Evolutionary conservation across 139 green algal species (phyloP).

Genomic region (Asterochloris erici): DNA sequence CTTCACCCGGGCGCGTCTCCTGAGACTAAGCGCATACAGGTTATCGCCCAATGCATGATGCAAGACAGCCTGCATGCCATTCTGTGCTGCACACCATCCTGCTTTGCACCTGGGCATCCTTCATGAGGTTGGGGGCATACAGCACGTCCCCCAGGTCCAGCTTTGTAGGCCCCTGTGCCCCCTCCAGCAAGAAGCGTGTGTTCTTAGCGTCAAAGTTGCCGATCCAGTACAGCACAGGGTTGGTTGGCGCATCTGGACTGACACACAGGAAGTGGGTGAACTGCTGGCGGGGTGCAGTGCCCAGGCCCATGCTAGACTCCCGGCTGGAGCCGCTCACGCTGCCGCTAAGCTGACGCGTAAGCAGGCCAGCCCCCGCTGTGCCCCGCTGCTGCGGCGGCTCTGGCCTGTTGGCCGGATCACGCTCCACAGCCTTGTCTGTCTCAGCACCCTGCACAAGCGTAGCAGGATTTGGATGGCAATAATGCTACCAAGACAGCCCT

Average conservation of each 20-base stretch:
- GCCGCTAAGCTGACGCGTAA: constrained; percentile 5
- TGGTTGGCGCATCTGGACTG: constrained; percentile 47
- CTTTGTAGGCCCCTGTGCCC: constrained; percentile 40
- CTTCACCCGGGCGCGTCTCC: too few species aligned
- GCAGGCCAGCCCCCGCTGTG: constrained; percentile 1
- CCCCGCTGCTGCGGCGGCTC: too few species aligned
- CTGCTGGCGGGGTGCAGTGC: neutral
- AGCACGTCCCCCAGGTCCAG: constrained; percentile 62
- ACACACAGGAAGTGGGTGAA: constrained; percentile 43
- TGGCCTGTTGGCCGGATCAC: neutral
- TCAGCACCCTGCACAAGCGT: neutral
- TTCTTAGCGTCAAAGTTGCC: constrained; percentile 19
- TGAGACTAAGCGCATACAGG: too few species aligned
- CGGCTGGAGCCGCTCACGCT: neutral
- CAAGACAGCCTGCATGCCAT: too few species aligned
- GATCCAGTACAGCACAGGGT: constrained; percentile 56
- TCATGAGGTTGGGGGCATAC: constrained; percentile 60
- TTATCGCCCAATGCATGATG: too few species aligned
- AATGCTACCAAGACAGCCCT: too few species aligned
- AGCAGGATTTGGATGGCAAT: too few species aligned
- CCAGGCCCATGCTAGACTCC: neutral
- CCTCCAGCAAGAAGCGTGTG: constrained; percentile 34
- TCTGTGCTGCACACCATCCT: too few species aligned
- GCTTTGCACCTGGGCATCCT: constrained; percentile 33
- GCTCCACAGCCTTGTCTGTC: constrained; percentile 18